Conservation (phyloP, 345 rosid species). For the Corchorus olitorius region DNA sequence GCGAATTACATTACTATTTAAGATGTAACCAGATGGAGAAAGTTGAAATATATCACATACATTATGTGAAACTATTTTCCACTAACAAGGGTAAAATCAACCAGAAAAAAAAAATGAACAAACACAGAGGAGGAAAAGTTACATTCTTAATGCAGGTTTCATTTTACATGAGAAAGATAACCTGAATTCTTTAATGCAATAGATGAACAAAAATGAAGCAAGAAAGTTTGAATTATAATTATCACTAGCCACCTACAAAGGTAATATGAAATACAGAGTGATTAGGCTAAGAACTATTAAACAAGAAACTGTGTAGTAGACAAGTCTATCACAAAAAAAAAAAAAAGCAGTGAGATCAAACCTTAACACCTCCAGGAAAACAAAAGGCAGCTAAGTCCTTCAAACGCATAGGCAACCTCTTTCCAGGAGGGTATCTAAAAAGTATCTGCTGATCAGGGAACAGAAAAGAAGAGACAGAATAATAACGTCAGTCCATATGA, state of each 20-base stretch:
- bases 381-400: conserved; percentile 94
- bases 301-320: neutral
- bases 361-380: conserved; percentile 96
- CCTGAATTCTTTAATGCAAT: neutral
- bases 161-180: neutral
- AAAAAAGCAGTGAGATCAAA: conserved; percentile 33
- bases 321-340: neutral
- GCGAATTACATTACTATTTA: neutral
- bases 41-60: neutral
- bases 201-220: neutral
- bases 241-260: neutral
- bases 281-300: neutral
- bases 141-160: no score
- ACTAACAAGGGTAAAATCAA: neutral
- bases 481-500: conserved; percentile 18
- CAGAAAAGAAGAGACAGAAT: conserved; percentile 6
- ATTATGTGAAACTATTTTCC: neutral
- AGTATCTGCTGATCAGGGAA: conserved; percentile 56
- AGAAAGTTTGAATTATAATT: conserved; percentile 1
- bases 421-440: conserved; percentile 92
- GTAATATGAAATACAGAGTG: neutral
- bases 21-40: neutral
- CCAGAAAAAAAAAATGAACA: neutral
- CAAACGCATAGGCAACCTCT: conserved; percentile 66
- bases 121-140: neutral